Evolutionary conservation across 179 eudicot genomes (phyloP), one percentile per base, ranked within the genome.

Genomic region (Monotropa hypopitys): DNA sequence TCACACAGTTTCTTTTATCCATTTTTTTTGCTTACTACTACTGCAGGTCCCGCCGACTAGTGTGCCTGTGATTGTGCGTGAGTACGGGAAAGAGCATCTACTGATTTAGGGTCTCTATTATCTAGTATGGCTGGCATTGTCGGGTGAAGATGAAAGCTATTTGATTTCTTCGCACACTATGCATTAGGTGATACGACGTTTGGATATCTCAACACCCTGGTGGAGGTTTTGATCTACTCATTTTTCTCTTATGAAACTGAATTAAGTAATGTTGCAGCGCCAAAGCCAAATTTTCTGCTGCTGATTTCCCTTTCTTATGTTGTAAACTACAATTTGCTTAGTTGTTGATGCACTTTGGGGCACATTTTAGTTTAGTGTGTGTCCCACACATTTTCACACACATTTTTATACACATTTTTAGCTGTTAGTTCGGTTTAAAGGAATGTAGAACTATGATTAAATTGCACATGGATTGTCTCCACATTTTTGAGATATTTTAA

Each of bases 11-110:
- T 75, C 15, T 23, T 42, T 42, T 61, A 18, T 16, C 42, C 53
- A 7, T 15, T 43, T 38, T 38, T 75, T 18, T 49, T 50, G 40
- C 30, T 50, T 79, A 32, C 69, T 61, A 40, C 89, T 79, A 32
- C 69, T 61, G 45, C 89, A 95, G 99, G 88, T 93, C 68, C 99
- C 99, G 47, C 91, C 98, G 6, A 91, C 98, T 20, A 95, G 99
- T 56, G 99, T 95, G 80, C 98, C 99, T 35, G 99, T 95, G 18
- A 93, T 95, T 46, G 93, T 95, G 84, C 92, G 98, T 1, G 99
- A 95, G 84, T 91, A 90, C 65, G 84, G 97, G 73, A 85, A 88
- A 83, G 99, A 95, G 72, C 93, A 91, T 74, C 69, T 93, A 68
- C 84, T 87, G 86, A 78, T 84, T 75, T 91, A 92, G 83, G 74